Conservation (phyloP, 768 basidiomycete genomes). For the Tubosaeta sp. region DNA sequence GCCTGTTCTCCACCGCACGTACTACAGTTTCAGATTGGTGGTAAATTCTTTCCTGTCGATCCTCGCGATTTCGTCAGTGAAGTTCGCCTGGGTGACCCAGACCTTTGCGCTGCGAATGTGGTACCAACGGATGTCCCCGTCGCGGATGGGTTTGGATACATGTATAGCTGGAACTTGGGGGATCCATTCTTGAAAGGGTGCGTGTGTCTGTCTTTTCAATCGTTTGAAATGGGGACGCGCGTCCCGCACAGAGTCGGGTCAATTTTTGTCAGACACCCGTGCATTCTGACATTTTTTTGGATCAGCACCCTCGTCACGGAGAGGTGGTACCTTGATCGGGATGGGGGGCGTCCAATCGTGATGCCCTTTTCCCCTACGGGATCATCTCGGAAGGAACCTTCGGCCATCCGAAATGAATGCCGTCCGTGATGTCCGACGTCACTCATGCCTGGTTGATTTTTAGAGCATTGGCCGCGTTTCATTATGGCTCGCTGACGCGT, state of each 20-base stretch:
- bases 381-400: conserved; percentile 9
- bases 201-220: conserved; percentile 18
- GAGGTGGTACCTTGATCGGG: neutral
- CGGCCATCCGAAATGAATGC: conserved; percentile 10
- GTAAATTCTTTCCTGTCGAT: conserved; percentile 67
- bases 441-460: conserved; percentile 1
- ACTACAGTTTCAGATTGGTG: conserved; percentile 64
- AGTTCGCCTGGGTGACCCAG: conserved; percentile 33
- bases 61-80: conserved; percentile 64
- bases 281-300: neutral
- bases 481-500: conserved; percentile 67
- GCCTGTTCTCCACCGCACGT: conserved; percentile 59
- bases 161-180: conserved; percentile 77
- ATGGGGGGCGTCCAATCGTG: conserved; percentile 1
- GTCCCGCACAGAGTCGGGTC: conserved; percentile 1
- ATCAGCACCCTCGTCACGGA: neutral
- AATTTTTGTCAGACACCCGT: neutral
- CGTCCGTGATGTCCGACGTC: neutral
- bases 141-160: conserved; percentile 45
- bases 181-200: conserved; percentile 75
- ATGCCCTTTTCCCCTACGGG: neutral
- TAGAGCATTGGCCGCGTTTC: conserved; percentile 63
- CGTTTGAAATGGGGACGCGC: neutral
- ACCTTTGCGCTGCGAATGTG: conserved; percentile 51
- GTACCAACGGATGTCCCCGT: conserved; percentile 60